Evolutionary conservation across 1,284 basidiomycete genomes (phyloP), one percentile per base, ranked within the genome.

Genomic region (Moniliophthora roreri): DNA sequence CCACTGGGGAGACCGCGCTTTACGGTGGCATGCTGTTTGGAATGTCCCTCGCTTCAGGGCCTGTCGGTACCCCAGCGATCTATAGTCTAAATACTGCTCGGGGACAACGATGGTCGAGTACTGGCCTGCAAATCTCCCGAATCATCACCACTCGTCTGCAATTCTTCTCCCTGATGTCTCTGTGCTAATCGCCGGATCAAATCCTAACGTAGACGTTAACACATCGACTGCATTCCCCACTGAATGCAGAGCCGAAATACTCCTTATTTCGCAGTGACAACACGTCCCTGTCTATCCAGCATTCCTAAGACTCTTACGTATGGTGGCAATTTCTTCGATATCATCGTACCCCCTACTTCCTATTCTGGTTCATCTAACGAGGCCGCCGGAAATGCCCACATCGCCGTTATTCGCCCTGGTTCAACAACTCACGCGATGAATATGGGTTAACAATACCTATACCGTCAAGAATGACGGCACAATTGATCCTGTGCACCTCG

Each of bases 161-260:
- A 77, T 95, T n/a, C 81, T 97, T 34, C 84, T 97, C 28, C 86
- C 93, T 15, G 93, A 96, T 63, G 91, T 80, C 0, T 90, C 90
- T 1, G 85, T 98, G 42, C 71, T 96, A 56, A 80, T 96, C 54
- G 92, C 91, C 50, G 95, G 95, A 9, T 94, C 91, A 23, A 97
- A 97, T 72, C 94, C 95, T 35, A 95, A 96, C 68, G 79, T 91
- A 52, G 94, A 97, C 61, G 91, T 85, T 58, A 88, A 89, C 60
- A 54, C 74, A 11, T 71, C 74, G 24, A 80, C 88, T 24, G 62
- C 79, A 54, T 98, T 83, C 78, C 87, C 90, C 9, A 96, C 94
- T 3, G 87, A 89, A 41, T 96, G 95, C 70, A 77, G 82, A 44
- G 85, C 91, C 0, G 94, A 97, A 69, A 91, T 67, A 91, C 91